Evolutionary conservation across 2,329 filamentous ascomycete genomes (phyloP).

Genomic region (Tympanopsis confertula): DNA sequence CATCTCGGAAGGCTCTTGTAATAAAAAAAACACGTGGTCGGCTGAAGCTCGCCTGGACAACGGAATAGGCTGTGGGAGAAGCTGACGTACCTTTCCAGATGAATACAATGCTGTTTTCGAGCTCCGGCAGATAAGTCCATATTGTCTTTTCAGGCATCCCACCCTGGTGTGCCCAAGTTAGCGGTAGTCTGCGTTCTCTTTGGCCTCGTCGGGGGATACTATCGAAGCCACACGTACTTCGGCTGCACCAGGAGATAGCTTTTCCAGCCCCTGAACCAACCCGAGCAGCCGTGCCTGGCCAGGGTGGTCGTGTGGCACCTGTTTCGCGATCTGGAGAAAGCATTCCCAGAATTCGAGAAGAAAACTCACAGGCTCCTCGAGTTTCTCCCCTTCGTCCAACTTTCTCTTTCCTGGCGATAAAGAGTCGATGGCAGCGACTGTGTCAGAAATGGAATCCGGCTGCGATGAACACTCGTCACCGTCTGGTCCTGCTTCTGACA

Average conservation of each 20-base stretch:
- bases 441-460: not conserved
- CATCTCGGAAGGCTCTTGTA: not conserved
- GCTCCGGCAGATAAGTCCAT: not conserved
- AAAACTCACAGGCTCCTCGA: not conserved
- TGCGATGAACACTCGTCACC: no score
- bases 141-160: no score
- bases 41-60: no score
- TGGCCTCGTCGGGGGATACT: no score
- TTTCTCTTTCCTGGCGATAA: not conserved
- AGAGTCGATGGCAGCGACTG: not conserved
- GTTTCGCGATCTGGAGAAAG: not conserved
- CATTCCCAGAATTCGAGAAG: not conserved
- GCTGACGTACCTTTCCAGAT: not conserved
- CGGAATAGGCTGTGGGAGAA: no score
- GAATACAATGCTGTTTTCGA: not conserved
- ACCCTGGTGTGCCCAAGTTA: no score
- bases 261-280: not conserved
- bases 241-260: not conserved
- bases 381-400: not conserved
- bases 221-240: not conserved
- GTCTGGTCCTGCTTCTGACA: no score
- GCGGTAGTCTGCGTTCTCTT: no score
- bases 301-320: slow-evolving; percentile 1
- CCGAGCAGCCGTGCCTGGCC: not conserved
- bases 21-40: not conserved